phyloP scores from a whole-genome alignment of 345 rosid genomes.

The Pseudoturritis turrita region DNA sequence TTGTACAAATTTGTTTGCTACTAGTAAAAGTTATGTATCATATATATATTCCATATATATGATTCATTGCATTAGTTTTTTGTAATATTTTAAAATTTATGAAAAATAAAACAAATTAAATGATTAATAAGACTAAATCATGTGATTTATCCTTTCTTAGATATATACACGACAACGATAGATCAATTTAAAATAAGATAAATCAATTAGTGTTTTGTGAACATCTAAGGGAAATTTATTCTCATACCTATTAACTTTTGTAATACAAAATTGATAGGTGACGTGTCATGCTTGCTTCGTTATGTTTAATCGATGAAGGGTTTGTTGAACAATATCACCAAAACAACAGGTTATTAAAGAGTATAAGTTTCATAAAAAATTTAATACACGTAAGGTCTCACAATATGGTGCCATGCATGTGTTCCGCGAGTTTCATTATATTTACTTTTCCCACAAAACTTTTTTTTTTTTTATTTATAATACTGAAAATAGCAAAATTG shows the following conservation, averaged over 20 bases:
- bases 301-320: constrained; percentile 2
- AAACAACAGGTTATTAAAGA: constrained; percentile 10
- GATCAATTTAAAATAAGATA: not conserved
- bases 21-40: not conserved
- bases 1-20: not conserved
- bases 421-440: constrained; percentile 5
- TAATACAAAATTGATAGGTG: not conserved
- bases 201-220: not conserved
- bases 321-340: constrained; percentile 22
- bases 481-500: not conserved
- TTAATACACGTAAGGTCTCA: constrained; percentile 16
- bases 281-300: constrained; percentile 11
- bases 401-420: constrained; percentile 15
- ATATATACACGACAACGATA: not conserved
- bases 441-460: not conserved
- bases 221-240: not conserved
- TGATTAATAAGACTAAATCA: not conserved
- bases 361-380: constrained; percentile 15
- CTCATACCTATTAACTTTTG: not conserved
- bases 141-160: not conserved
- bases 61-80: not conserved
- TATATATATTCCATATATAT: not conserved
- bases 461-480: not conserved
- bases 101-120: not conserved
- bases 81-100: not conserved